Conservation (phyloP, 2,329 filamentous ascomycete genomes). For the Diaporthe vexans region DNA sequence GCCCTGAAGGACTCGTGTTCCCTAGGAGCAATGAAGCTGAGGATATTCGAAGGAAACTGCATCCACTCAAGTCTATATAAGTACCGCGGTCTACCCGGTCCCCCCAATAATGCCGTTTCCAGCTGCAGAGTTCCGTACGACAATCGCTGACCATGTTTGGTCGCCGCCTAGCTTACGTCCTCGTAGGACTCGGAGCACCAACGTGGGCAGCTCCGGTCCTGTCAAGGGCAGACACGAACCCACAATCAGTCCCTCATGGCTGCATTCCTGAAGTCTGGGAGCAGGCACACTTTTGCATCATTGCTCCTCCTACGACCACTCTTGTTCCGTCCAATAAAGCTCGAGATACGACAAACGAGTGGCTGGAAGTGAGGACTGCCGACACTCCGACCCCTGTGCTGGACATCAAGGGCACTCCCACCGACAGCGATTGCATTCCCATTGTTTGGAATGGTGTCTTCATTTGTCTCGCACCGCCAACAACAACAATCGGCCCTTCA, state of each 20-base stretch:
- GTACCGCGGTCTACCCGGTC: background rate
- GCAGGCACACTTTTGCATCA: conserved; percentile 26
- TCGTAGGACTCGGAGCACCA: conserved; percentile 27
- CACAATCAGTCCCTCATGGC: conserved; percentile 1
- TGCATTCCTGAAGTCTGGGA: conserved; percentile 29
- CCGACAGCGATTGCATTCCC: conserved; percentile 15
- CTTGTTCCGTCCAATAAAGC: conserved; percentile 10
- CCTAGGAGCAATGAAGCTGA: background rate
- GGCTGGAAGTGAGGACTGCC: conserved; percentile 1
- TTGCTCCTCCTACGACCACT: conserved; percentile 22
- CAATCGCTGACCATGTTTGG: conserved; percentile 18
- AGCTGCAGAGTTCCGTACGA: background rate
- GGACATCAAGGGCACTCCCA: conserved; percentile 9
- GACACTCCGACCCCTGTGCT: conserved; percentile 9
- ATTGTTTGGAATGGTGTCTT: conserved; percentile 21
- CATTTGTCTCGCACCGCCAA: conserved; percentile 22
- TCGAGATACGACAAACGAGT: background rate
- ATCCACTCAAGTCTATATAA: conserved; percentile 24
- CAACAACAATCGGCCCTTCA: conserved; percentile 16
- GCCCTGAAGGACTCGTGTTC: background rate
- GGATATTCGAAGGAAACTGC: background rate
- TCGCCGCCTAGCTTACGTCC: conserved; percentile 12
- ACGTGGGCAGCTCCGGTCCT: conserved; percentile 29
- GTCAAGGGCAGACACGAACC: background rate
- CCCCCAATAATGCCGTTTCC: background rate